Conservation (phyloP, 345 rosid species). For the Angophora floribunda region DNA sequence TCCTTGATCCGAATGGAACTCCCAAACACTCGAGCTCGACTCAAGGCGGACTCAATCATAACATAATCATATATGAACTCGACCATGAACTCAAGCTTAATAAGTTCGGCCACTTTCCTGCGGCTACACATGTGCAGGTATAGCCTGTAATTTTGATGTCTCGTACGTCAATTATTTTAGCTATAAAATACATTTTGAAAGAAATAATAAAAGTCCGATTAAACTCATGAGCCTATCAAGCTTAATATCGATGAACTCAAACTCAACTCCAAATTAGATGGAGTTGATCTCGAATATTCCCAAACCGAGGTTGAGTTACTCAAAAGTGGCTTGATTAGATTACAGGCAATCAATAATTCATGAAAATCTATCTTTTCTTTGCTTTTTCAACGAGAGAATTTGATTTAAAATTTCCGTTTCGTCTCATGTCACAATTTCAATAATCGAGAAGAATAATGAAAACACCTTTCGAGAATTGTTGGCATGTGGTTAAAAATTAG, state of each 20-base stretch:
- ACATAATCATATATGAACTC: neutral
- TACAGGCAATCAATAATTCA: neutral
- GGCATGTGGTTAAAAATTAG: neutral
- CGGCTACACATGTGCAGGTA: accelerated
- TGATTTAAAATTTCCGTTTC: neutral
- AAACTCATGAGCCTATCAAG: accelerated
- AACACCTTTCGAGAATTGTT: accelerated
- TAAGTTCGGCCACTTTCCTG: neutral
- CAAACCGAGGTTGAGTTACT: neutral
- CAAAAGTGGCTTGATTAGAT: neutral
- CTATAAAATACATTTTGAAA: neutral
- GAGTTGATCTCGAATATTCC: neutral
- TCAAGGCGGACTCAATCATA: neutral
- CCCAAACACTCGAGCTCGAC: neutral
- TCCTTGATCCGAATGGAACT: neutral
- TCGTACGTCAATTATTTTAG: neutral
- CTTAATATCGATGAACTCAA: neutral
- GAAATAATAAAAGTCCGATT: neutral
- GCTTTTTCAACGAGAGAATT: accelerated
- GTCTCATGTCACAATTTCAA: neutral
- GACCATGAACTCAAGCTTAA: neutral
- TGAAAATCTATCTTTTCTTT: neutral
- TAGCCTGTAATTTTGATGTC: neutral
- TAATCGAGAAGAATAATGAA: neutral
- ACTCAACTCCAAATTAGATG: neutral